Evolutionary conservation across 139 green algal species (phyloP), one percentile per base, ranked within the genome.

Genomic region (Coelastrella sp.): DNA sequence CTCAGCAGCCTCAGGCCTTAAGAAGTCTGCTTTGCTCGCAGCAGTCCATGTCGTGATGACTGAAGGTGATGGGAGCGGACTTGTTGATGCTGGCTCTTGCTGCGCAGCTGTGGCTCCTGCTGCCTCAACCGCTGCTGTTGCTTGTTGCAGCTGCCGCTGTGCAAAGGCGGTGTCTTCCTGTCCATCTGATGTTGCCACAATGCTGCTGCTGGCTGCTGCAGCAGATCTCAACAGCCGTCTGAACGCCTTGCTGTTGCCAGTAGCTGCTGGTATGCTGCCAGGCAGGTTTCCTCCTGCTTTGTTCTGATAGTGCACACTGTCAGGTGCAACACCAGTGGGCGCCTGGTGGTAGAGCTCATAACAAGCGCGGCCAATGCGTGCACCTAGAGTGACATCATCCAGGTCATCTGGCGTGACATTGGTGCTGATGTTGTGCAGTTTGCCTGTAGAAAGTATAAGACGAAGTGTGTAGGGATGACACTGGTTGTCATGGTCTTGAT

Each of bases 1-100:
- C 93, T 98, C 97, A 59, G 96, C 91, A 0, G 96, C 94, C 92
- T 99, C 97, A 0, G 97, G 97, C 8, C 96, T 93, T 84, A 99
- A 90, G 80, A 97, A 93, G 89, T 97, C 97, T 74, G 96, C 63
- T 0, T 73, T 12, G 49, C 24, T 78, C 12, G 66, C 0, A 25
- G 19, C 76, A 8, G 24, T 86, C 59, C 24, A 91, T 15, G 7
- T 83, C 7, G 85, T 56, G 4, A 84, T n/a, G 57, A 89, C 68
- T 75, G 87, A 14, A 14, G 70, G 22, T 24, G 86, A 24, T 22
- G 78, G 58, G 25, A 65, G 11, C 20, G 78, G 56, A 15, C 7
- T 59, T 73, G 58, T 6, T 82, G 84, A n/a, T 82, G 68, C 19
- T 25, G 8, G 8, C 20, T 72, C 11, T 79, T 61, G 20, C 17